Conservation (phyloP, 306 rosid species). For the Rubus parviflorus region DNA sequence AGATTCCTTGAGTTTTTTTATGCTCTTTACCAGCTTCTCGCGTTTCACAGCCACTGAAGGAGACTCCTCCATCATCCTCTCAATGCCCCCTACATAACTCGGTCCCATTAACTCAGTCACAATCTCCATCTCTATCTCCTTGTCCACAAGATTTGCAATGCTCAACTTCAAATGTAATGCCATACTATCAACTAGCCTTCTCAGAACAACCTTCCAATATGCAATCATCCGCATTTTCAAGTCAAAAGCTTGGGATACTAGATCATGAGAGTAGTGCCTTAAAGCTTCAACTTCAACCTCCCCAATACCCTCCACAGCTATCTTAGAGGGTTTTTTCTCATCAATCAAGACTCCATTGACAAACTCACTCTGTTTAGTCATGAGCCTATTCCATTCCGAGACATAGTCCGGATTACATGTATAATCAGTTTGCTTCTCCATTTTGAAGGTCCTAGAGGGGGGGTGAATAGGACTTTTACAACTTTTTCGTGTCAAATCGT, state of each 20-base stretch:
- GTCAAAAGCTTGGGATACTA: background rate
- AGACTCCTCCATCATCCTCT: background rate
- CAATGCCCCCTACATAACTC: background rate
- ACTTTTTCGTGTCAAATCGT: no score
- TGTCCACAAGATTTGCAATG: background rate
- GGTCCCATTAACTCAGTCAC: background rate
- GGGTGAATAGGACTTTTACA: no score
- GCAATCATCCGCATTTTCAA: background rate
- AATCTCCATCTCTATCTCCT: background rate
- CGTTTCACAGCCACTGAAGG: background rate
- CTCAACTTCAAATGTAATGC: background rate
- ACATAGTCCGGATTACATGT: conserved; percentile 10
- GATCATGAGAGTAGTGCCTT: background rate
- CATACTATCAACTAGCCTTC: background rate
- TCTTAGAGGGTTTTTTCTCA: background rate
- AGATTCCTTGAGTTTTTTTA: background rate
- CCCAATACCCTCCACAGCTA: background rate
- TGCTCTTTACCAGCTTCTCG: background rate
- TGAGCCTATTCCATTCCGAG: background rate
- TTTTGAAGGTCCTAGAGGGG: no score
- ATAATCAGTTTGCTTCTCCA: background rate
- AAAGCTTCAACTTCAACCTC: background rate
- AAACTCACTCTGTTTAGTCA: background rate
- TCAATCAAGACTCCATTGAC: background rate
- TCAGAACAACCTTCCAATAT: background rate